Conservation (phyloP, 768 basidiomycete genomes). For the Dioszegia crocea region DNA sequence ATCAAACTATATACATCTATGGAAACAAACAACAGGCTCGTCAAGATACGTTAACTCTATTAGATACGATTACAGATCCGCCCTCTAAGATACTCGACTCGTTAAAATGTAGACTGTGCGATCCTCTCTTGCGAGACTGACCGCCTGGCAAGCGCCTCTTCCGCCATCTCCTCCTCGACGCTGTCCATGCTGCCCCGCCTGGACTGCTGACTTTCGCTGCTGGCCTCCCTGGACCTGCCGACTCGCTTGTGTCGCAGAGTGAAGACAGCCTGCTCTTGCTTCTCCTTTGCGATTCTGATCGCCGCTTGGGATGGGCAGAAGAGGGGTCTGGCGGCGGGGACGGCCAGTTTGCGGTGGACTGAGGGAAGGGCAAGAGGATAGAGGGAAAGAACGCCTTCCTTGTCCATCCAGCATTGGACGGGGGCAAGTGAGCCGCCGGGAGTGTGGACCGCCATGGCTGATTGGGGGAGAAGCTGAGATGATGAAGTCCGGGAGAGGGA, state of each 20-base stretch:
- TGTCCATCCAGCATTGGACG: constrained; percentile 41
- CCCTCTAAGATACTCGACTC: not conserved
- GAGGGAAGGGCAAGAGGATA: constrained; percentile 39
- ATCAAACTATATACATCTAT: constrained; percentile 9
- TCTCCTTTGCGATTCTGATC: constrained; percentile 16
- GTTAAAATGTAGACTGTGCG: constrained; percentile 6
- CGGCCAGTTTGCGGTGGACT: constrained; percentile 8
- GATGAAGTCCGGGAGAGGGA: constrained; percentile 6
- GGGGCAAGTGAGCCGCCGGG: constrained; percentile 24
- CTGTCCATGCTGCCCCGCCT: constrained; percentile 15
- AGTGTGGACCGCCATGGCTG: not conserved
- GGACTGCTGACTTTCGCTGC: constrained; percentile 25
- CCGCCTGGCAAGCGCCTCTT: constrained; percentile 11
- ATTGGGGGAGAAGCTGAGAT: not conserved
- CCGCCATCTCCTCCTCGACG: constrained; percentile 23
- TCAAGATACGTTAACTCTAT: not conserved
- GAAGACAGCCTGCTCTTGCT: constrained; percentile 16
- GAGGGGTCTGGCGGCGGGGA: constrained; percentile 33
- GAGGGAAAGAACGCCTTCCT: constrained; percentile 38
- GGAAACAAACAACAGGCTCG: constrained; percentile 2
- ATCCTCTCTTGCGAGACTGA: not conserved
- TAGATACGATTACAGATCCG: not conserved
- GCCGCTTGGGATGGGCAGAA: constrained; percentile 27
- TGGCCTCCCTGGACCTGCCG: constrained; percentile 19
- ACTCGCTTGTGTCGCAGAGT: constrained; percentile 19